Percentiles rank a stretch among this genome's conserved stretches.
These are phyloP conservation scores for Dothistroma septosporum DNA, from an alignment of 2,329 filamentous ascomycete species.

Conservation along the genomic window DNA sequence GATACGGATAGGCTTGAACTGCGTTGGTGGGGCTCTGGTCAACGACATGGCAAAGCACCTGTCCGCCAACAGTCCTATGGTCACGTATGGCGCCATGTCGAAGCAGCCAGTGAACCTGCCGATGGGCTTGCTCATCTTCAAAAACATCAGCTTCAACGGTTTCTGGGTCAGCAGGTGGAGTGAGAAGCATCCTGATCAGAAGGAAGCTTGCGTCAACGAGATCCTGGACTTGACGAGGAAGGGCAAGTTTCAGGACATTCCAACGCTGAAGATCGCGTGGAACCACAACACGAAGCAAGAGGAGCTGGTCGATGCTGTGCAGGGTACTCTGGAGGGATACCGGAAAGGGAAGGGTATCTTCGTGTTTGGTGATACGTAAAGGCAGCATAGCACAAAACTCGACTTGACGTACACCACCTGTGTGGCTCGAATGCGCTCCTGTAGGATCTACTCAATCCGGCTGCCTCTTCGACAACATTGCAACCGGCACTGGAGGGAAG, in stretches of 20 bases:
- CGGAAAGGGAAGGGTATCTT: slow-evolving; percentile 87
- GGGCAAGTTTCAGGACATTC: slow-evolving; percentile 77
- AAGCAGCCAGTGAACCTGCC: slow-evolving; percentile 79
- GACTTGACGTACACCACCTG: too few relatives aligned
- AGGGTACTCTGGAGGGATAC: slow-evolving; percentile 79
- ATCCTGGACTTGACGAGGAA: slow-evolving; percentile 70
- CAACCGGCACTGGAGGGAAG: too few relatives aligned
- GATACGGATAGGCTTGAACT: slow-evolving; percentile 80
- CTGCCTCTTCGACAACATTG: too few relatives aligned
- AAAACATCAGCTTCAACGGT: slow-evolving; percentile 79
- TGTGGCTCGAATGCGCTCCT: too few relatives aligned
- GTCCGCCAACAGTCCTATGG: slow-evolving; percentile 63
- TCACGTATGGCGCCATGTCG: slow-evolving; percentile 95
- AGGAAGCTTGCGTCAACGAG: slow-evolving; percentile 77
- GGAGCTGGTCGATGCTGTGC: slow-evolving; percentile 67
- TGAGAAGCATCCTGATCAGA: slow-evolving; percentile 66
- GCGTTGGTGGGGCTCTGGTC: slow-evolving; percentile 84
- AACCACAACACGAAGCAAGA: slow-evolving; percentile 71
- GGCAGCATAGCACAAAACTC: too few relatives aligned
- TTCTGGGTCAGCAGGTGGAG: slow-evolving; percentile 96
- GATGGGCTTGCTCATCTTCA: slow-evolving; percentile 86
- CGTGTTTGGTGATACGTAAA: slow-evolving; percentile 60
- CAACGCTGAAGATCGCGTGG: slow-evolving; percentile 80
- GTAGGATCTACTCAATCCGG: too few relatives aligned
- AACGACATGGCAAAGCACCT: slow-evolving; percentile 73